Evolutionary conservation across 768 basidiomycete species (phyloP).

Genomic region (Hygrophoropsis aurantiaca): DNA sequence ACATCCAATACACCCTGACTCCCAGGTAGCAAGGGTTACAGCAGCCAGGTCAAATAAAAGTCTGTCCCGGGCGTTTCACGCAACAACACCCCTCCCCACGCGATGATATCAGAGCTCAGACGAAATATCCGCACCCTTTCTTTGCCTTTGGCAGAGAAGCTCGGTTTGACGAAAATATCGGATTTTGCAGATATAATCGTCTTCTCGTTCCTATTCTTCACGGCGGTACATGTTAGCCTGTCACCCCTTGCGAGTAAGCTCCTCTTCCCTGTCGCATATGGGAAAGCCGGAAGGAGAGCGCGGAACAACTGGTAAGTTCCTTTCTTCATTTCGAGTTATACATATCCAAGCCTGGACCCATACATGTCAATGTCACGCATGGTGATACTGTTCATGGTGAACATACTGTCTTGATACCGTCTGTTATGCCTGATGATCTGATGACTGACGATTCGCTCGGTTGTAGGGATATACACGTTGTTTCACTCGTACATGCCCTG

Average conservation of each 20-base stretch:
- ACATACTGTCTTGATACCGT: neutral
- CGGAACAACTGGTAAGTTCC: conserved; percentile 64
- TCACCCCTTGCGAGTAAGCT: conserved; percentile 52
- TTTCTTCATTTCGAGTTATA: neutral
- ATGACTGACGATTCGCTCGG: neutral
- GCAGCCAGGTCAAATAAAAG: neutral
- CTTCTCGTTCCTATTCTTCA: conserved; percentile 56
- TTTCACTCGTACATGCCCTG: conserved; percentile 73
- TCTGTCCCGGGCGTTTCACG: neutral
- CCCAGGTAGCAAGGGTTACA: neutral
- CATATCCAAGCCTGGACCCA: neutral
- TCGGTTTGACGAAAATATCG: conserved; percentile 56
- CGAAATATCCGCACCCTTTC: conserved; percentile 25
- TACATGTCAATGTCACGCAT: neutral
- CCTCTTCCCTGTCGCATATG: conserved; percentile 52
- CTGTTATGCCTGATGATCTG: neutral
- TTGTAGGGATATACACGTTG: conserved; percentile 64
- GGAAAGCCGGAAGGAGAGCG: conserved; percentile 42
- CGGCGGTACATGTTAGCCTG: conserved; percentile 53
- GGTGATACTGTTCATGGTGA: conserved; percentile 6
- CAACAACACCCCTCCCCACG: neutral
- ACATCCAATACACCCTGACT: neutral
- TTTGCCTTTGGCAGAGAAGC: conserved; percentile 26
- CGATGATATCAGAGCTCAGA: conserved; percentile 30
- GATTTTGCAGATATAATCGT: conserved; percentile 55